Evolutionary conservation across 768 basidiomycete genomes (phyloP).

Genomic region (Lactifluus hygrophoroides): DNA sequence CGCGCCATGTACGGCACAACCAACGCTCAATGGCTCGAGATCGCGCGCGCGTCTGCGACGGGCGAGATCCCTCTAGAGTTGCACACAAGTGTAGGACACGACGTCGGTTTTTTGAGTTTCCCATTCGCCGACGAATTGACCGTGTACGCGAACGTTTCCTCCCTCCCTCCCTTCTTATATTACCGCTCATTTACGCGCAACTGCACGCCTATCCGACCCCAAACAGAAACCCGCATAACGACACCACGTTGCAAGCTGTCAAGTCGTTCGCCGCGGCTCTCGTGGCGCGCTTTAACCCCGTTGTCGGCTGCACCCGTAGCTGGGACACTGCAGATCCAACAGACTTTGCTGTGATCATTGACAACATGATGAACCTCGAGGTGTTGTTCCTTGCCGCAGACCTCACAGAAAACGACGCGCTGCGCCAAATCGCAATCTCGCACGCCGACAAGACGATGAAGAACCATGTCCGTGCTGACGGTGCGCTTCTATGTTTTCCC

Average conservation of each 20-base stretch:
- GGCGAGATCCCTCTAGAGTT: conserved; percentile 43
- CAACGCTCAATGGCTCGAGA: conserved; percentile 45
- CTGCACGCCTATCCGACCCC: background rate
- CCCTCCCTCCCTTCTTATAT: background rate
- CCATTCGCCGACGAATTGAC: conserved; percentile 55
- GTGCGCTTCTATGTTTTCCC: conserved; percentile 28
- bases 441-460: conserved; percentile 61
- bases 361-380: conserved; percentile 77
- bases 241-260: conserved; percentile 46
- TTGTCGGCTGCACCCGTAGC: conserved; percentile 62
- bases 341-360: conserved; percentile 63
- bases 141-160: conserved; percentile 38
- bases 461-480: conserved; percentile 59
- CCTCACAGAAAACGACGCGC: conserved; percentile 51
- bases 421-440: conserved; percentile 49
- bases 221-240: conserved; percentile 47
- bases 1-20: conserved; percentile 31
- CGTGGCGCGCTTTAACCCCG: conserved; percentile 47
- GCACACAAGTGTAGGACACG: conserved; percentile 47
- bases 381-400: conserved; percentile 27
- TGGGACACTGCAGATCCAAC: conserved; percentile 55
- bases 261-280: conserved; percentile 50
- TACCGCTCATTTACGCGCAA: background rate
- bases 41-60: conserved; percentile 44
- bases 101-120: conserved; percentile 64